phyloP scores from a whole-genome alignment of 345 rosid genomes.

The Turnera subulata region DNA sequence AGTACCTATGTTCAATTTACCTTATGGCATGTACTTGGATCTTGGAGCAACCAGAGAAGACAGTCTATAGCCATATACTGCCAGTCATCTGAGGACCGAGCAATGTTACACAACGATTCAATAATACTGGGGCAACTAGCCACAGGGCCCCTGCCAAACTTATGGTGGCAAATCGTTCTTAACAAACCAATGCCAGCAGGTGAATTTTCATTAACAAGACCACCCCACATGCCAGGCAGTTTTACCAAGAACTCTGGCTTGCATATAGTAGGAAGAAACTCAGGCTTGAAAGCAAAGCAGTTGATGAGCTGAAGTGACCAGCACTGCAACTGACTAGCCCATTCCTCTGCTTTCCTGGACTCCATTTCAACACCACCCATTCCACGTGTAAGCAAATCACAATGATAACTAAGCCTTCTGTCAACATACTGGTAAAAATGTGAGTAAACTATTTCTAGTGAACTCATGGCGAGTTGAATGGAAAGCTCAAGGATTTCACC shows the following conservation, averaged over 20 bases:
- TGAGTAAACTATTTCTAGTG: conserved; percentile 90
- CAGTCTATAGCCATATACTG: conserved; percentile 98
- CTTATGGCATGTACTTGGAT: conserved; percentile 81
- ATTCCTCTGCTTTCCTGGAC: conserved; percentile 96
- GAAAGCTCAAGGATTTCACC: conserved; percentile 90
- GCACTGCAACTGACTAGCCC: conserved; percentile 98
- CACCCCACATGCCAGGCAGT: conserved; percentile 99
- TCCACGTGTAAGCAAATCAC: conserved; percentile 96
- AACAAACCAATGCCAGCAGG: conserved; percentile 97
- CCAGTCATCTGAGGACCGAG: conserved; percentile 99
- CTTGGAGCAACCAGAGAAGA: conserved; percentile 97
- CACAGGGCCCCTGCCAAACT: conserved; percentile 88
- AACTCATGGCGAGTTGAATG: conserved; percentile 85
- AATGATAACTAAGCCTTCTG: conserved; percentile 81
- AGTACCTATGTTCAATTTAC: conserved; percentile 23
- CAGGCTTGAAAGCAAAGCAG: conserved; percentile 97
- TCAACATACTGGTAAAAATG: conserved; percentile 88
- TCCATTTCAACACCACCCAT: conserved; percentile 99
- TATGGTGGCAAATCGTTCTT: conserved; percentile 94
- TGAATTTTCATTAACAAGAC: conserved; percentile 95
- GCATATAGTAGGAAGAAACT: conserved; percentile 87
- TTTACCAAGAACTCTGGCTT: conserved; percentile 86
- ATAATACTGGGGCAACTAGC: conserved; percentile 79
- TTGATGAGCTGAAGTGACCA: conserved; percentile 99
- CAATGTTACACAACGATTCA: conserved; percentile 86